Base-by-base conservation (phyloP, 1,139 yeast species). In the Nakaseomyces uthaithaninus region DNA sequence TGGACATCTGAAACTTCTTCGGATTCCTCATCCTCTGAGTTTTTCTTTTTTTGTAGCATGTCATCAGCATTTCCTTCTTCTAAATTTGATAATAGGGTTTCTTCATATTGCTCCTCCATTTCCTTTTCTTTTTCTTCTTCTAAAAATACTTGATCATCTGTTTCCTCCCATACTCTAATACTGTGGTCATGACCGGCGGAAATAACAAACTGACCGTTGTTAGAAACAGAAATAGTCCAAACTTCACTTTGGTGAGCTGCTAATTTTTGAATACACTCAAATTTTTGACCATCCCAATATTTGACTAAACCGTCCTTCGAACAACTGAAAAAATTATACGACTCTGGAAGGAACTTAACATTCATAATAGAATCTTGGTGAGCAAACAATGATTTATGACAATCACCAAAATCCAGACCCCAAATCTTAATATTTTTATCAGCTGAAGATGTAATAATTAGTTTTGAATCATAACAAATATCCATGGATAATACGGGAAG, bases 351-450 rank as follows among this genome's bases (percentile, higher is more conserved):
- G 56, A 91, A 91, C 45, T 68, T 74, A 26, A 89, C 95, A 50
- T 74, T 73, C 94, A 91, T 85, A 45, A 91, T 83, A 4, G 95
- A 80, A 60, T 91, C 99, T 57, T 87, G 95, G 58, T 91, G 99
- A 1, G 94, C 99, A 62, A 93, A 91, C 25, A 91, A 77, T 3
- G 97, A 89, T 60, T 81, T 82, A 63, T 91, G 98, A 68, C 98
- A 91, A 63, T 91, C 99, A 63, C 99, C 99, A 61, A 91, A 91
- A 62, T 91, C 98, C 45, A 93, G 68, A 38, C 99, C 99, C 99
- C 99, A 91, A 44, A 91, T 82, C 62, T 93, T 87, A 57, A 91
- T 85, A 63, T 91, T 91, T 63, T 91, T 91, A 64, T 91, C 99
- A 0, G 98, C 98, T 1, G 96, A 86, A 5, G 95, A 84, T 0